These are phyloP conservation scores for Cladosporium colombiae DNA, from an alignment of 2,329 filamentous ascomycete genomes.

Conservation along the genomic window DNA sequence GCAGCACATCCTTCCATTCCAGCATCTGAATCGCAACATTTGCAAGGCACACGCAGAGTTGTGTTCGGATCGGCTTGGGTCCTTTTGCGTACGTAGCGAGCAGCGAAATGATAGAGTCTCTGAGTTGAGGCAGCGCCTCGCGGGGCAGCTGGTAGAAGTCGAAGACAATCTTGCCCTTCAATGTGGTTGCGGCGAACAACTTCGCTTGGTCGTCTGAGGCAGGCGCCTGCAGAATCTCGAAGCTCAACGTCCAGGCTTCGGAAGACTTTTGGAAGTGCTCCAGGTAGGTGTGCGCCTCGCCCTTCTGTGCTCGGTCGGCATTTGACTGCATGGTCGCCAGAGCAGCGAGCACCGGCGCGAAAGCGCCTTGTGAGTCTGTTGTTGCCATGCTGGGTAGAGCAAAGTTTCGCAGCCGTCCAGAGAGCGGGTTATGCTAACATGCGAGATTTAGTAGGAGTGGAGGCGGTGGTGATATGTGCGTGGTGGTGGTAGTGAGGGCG, in stretches of 20 bases:
- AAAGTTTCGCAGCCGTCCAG: constrained; percentile 6
- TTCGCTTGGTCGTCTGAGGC: constrained; percentile 80
- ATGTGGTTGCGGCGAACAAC: constrained; percentile 91
- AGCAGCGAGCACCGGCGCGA: constrained; percentile 74
- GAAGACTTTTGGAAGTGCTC: constrained; percentile 97
- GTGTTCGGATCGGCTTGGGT: constrained; percentile 75
- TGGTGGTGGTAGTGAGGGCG: neutral
- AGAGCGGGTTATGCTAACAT: constrained; percentile 1
- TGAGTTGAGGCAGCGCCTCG: constrained; percentile 71
- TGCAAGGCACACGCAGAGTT: constrained; percentile 91
- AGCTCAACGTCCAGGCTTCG: constrained; percentile 86
- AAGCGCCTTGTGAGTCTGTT: constrained; percentile 24
- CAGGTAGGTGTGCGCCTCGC: constrained; percentile 85
- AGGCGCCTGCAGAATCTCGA: constrained; percentile 78
- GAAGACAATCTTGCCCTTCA: constrained; percentile 99
- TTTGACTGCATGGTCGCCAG: constrained; percentile 88
- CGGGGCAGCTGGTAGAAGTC: constrained; percentile 86
- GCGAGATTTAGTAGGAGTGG: neutral
- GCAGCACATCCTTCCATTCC: constrained; percentile 89
- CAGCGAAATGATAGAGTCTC: constrained; percentile 79
- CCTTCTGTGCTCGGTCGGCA: constrained; percentile 78
- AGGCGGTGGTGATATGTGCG: neutral
- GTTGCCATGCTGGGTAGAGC: constrained; percentile 33
- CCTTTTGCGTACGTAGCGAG: constrained; percentile 79
- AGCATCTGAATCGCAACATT: constrained; percentile 96